phyloP scores from a whole-genome alignment of 1,139 yeast species.

The Scheffersomyces titani region DNA sequence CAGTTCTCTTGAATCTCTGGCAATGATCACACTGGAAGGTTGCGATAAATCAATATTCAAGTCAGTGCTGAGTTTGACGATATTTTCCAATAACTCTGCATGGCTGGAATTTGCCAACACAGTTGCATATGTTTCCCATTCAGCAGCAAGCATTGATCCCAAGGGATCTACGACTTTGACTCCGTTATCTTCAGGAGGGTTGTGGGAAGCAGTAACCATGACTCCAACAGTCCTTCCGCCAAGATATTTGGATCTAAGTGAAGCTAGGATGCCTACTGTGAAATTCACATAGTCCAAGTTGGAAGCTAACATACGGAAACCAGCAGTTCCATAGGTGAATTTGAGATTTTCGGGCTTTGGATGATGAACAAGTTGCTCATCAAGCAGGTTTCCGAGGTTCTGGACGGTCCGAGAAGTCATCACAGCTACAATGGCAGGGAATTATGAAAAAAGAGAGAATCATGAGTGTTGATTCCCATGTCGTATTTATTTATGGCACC shows the following conservation, averaged over 20 bases:
- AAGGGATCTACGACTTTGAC: conserved; percentile 91
- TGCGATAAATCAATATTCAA: conserved; percentile 40
- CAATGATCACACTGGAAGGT: conserved; percentile 51
- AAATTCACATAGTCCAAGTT: conserved; percentile 80
- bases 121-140: conserved; percentile 88
- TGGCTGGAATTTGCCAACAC: conserved; percentile 69
- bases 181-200: conserved; percentile 95
- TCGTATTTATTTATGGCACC: neutral
- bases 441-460: neutral
- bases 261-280: conserved; percentile 81
- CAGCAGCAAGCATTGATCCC: conserved; percentile 86
- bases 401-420: conserved; percentile 7
- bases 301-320: conserved; percentile 79
- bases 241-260: conserved; percentile 72
- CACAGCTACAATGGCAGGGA: neutral
- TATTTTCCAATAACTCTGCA: conserved; percentile 28
- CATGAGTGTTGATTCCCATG: conserved; percentile 5
- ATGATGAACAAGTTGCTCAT: conserved; percentile 20
- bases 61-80: conserved; percentile 28
- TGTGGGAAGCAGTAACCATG: conserved; percentile 97
- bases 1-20: conserved; percentile 76
- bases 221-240: conserved; percentile 76
- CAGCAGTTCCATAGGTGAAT: conserved; percentile 91
- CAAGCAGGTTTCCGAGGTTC: conserved; percentile 3
- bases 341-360: conserved; percentile 48